phyloP scores from a whole-genome alignment of 495 filamentous ascomycete genomes.

The Aspergillus hancockii region DNA sequence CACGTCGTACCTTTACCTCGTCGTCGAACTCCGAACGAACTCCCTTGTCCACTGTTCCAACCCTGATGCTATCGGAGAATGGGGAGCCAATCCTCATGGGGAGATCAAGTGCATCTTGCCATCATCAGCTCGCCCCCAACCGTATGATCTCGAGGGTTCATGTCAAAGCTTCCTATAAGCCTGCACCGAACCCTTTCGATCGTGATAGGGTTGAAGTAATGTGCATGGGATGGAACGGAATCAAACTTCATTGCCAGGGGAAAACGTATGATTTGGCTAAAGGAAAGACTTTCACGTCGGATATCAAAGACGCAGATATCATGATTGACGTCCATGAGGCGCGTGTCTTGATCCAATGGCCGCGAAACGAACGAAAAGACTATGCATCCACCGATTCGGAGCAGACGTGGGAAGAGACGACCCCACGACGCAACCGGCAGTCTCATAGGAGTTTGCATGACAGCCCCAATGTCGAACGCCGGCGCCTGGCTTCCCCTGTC shows the following conservation, averaged over 20 bases:
- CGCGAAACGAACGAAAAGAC: conserved; percentile 60
- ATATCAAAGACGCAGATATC: conserved; percentile 86
- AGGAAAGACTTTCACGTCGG: conserved; percentile 86
- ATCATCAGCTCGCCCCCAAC: conserved; percentile 89
- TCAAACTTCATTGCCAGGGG: conserved; percentile 90
- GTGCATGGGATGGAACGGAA: conserved; percentile 94
- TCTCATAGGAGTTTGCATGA: conserved; percentile 40
- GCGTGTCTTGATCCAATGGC: conserved; percentile 87
- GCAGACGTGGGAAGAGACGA: conserved; percentile 66
- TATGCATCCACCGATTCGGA: conserved; percentile 64
- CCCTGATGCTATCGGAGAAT: conserved; percentile 75
- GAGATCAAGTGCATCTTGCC: conserved; percentile 85
- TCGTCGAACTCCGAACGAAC: conserved; percentile 74
- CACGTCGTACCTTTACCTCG: conserved; percentile 63
- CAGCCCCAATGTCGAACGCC: conserved; percentile 66
- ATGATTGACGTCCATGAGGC: conserved; percentile 96
- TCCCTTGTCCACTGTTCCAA: conserved; percentile 78
- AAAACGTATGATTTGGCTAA: conserved; percentile 82
- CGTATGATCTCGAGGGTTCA: conserved; percentile 90
- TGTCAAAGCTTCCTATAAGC: conserved; percentile 81
- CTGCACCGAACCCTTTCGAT: conserved; percentile 61
- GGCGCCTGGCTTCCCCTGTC: conserved; percentile 65
- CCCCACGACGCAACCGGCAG: conserved; percentile 36
- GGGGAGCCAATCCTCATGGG: conserved; percentile 86
- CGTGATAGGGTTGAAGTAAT: conserved; percentile 76